Percentiles rank a stretch among this genome's conserved stretches.
Evolutionary conservation across 352 stramenopile genomes (phyloP).

Genomic region (Phytophthora cactorum): DNA sequence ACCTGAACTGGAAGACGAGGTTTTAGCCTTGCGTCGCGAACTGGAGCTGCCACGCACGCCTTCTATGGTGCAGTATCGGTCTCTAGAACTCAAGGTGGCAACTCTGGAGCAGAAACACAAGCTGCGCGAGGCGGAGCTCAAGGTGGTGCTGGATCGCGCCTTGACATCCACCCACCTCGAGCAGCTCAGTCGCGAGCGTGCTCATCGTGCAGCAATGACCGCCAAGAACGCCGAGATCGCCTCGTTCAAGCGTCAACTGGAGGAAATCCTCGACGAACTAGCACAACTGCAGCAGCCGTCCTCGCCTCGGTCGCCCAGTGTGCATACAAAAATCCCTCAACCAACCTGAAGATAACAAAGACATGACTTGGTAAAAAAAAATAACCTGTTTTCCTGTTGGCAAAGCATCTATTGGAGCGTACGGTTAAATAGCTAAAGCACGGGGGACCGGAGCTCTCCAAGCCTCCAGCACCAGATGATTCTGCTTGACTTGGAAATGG

Average conservation of each 20-base stretch:
- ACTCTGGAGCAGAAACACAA: constrained; percentile 80
- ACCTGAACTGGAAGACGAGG: constrained; percentile 57
- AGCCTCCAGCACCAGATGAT: constrained; percentile 11
- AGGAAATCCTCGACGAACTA: constrained; percentile 72
- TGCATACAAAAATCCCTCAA: constrained; percentile 1
- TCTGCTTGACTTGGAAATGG: constrained; percentile 15
- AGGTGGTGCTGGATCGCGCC: constrained; percentile 71
- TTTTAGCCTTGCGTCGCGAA: constrained; percentile 51
- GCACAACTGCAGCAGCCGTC: constrained; percentile 42
- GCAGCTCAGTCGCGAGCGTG: constrained; percentile 57
- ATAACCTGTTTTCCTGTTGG: constrained; percentile 17
- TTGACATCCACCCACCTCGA: constrained; percentile 75
- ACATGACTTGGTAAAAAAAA: constrained; percentile 11
- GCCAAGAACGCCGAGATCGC: constrained; percentile 83
- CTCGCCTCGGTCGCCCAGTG: constrained; percentile 1
- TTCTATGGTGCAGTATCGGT: constrained; percentile 82
- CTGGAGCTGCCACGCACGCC: constrained; percentile 67
- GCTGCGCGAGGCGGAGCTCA: constrained; percentile 75
- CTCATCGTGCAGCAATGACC: constrained; percentile 62
- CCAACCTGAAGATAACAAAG: constrained; percentile 10
- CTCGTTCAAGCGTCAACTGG: constrained; percentile 77
- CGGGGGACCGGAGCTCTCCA: constrained; percentile 24
- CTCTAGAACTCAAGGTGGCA: constrained; percentile 76
- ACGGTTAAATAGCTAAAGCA: constrained; percentile 56
- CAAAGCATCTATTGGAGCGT: constrained; percentile 50